Evolutionary conservation across 768 basidiomycete genomes (phyloP).

Genomic region (Collybia mongolica): DNA sequence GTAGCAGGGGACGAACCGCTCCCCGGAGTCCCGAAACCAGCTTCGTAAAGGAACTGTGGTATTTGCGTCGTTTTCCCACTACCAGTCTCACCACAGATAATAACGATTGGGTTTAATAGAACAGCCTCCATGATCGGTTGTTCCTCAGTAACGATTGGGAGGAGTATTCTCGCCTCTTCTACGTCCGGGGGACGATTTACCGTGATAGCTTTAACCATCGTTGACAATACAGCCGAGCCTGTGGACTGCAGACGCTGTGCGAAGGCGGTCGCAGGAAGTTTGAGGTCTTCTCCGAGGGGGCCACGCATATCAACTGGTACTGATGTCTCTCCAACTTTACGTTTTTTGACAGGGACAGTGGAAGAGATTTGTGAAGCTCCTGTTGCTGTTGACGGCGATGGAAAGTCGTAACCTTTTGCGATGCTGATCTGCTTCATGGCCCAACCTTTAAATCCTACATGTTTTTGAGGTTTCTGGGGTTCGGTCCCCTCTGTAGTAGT

Average conservation of each 20-base stretch:
- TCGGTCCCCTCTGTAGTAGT: slow-evolving; percentile 5
- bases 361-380: slow-evolving; percentile 18
- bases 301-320: slow-evolving; percentile 57
- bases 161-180: slow-evolving; percentile 69
- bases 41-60: slow-evolving; percentile 97
- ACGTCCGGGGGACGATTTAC: slow-evolving; percentile 70
- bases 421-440: slow-evolving; percentile 72
- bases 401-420: slow-evolving; percentile 35
- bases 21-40: slow-evolving; percentile 82
- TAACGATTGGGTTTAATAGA: slow-evolving; percentile 79
- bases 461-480: slow-evolving; percentile 33
- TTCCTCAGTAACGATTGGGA: slow-evolving; percentile 93
- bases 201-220: slow-evolving; percentile 41
- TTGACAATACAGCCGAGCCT: slow-evolving; percentile 10
- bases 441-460: slow-evolving; percentile 83
- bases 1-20: slow-evolving; percentile 55
- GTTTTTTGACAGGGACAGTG: slow-evolving; percentile 43
- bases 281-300: slow-evolving; percentile 73
- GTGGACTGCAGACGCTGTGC: slow-evolving; percentile 42
- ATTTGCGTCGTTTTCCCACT: slow-evolving; percentile 99
- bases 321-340: slow-evolving; percentile 33
- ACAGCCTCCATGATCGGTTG: slow-evolving; percentile 93
- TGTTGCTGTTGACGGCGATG: slow-evolving; percentile 15
- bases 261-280: slow-evolving; percentile 67
- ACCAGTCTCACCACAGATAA: slow-evolving; percentile 91